Percentiles rank a stretch among this genome's conserved stretches.
These are phyloP conservation scores for Microcyclospora pomicola DNA, from an alignment of 2,329 filamentous ascomycete species.

Conservation along the genomic window DNA sequence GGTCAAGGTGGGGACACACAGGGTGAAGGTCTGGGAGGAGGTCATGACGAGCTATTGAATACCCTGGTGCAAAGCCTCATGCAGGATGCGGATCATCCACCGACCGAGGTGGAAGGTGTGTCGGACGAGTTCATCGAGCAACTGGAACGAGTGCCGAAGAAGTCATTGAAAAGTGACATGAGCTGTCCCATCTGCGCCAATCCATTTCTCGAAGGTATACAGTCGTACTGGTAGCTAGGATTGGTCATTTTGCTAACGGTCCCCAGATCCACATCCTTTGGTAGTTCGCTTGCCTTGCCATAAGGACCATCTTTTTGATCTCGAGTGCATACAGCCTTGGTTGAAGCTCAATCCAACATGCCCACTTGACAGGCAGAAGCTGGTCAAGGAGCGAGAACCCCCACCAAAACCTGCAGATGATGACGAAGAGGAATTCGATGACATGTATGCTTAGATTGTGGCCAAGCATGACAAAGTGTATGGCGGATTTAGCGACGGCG, in stretches of 20 bases:
- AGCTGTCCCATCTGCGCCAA: conserved; percentile 48
- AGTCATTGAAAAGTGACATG: conserved; percentile 38
- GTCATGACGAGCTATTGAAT: conserved; percentile 31
- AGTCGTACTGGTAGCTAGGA: neutral
- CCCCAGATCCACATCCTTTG: conserved; percentile 44
- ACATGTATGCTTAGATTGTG: conserved; percentile 29
- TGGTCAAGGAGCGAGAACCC: conserved; percentile 37
- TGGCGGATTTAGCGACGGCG: too few relatives aligned
- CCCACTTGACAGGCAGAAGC: conserved; percentile 45
- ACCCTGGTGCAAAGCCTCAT: conserved; percentile 43
- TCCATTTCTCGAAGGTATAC: conserved; percentile 44
- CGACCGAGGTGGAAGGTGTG: conserved; percentile 46
- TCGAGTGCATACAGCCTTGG: conserved; percentile 53
- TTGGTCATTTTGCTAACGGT: neutral
- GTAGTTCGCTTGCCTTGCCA: conserved; percentile 50
- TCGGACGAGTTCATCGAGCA: conserved; percentile 47
- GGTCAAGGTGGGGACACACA: conserved; percentile 12
- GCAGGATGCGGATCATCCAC: conserved; percentile 43
- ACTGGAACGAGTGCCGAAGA: conserved; percentile 45
- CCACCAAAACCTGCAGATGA: conserved; percentile 29
- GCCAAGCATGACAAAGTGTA: too few relatives aligned
- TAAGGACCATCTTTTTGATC: conserved; percentile 47
- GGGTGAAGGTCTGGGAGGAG: conserved; percentile 9
- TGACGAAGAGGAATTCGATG: conserved; percentile 38
- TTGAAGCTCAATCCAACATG: conserved; percentile 50